Percentiles rank a stretch among this genome's conserved stretches.
Conservation (phyloP, 2,329 filamentous ascomycete species). For the Arthrobotrys megalospora region DNA sequence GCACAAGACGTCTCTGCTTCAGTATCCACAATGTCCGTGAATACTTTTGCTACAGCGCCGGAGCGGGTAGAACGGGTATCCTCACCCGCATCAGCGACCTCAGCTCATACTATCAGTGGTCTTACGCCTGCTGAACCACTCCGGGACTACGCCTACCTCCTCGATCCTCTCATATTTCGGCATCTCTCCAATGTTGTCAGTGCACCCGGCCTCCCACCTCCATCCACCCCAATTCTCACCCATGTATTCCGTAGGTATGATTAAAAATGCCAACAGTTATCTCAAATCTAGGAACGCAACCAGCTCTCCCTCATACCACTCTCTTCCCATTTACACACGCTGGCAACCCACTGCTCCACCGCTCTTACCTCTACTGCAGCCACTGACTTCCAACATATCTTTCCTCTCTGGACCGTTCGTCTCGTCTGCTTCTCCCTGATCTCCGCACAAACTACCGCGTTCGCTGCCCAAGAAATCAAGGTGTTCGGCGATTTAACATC, state of each 20-base stretch:
- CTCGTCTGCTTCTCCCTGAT: conserved; percentile 73
- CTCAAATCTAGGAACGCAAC: conserved; percentile 73
- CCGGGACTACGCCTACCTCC: conserved; percentile 56
- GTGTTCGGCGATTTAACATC: conserved; percentile 75
- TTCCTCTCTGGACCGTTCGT: conserved; percentile 69
- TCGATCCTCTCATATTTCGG: conserved; percentile 53
- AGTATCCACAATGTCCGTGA: conserved; percentile 47
- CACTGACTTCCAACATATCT: conserved; percentile 67
- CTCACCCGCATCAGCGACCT: conserved; percentile 49
- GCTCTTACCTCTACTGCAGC: conserved; percentile 66
- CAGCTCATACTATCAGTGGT: conserved; percentile 40
- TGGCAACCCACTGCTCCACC: conserved; percentile 76
- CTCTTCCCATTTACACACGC: conserved; percentile 83
- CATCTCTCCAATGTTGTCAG: conserved; percentile 55
- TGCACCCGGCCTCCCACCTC: neutral
- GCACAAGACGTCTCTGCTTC: conserved; percentile 45
- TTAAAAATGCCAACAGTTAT: conserved; percentile 66
- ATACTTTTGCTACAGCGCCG: conserved; percentile 50
- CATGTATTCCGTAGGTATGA: conserved; percentile 59
- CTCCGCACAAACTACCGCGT: conserved; percentile 65
- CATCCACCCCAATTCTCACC: conserved; percentile 68
- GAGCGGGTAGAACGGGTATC: conserved; percentile 48
- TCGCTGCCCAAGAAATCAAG: conserved; percentile 75
- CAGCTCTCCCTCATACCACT: conserved; percentile 80
- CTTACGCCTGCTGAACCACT: conserved; percentile 37